Conservation (phyloP, 306 rosid genomes). For the Carpinus viminea region DNA sequence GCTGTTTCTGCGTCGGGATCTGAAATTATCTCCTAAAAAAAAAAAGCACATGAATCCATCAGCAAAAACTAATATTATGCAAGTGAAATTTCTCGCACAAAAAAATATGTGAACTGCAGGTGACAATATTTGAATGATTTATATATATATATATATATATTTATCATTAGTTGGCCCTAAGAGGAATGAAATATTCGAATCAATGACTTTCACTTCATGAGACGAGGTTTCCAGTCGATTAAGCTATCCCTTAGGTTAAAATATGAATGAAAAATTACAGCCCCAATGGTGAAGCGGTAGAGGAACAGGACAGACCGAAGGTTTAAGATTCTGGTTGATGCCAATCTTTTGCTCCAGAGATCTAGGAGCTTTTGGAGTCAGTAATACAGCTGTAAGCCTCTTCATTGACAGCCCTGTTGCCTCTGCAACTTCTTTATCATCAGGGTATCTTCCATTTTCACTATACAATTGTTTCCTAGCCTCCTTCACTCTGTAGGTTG, state of each 20-base stretch:
- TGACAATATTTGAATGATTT: not conserved
- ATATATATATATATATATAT: too few species aligned
- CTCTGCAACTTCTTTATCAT: constrained; percentile 79
- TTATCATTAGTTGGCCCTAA: too few species aligned
- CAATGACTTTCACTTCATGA: too few species aligned
- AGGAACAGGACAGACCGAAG: constrained; percentile 62
- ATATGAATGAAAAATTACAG: too few species aligned
- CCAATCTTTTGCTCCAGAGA: constrained; percentile 91
- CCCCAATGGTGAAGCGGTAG: constrained; percentile 18
- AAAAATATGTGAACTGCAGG: not conserved
- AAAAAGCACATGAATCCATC: constrained; percentile 5
- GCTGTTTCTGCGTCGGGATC: constrained; percentile 73
- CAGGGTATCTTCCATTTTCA: constrained; percentile 80
- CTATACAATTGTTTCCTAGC: constrained; percentile 75
- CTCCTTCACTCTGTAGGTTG: constrained; percentile 83
- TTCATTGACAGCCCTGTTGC: constrained; percentile 92
- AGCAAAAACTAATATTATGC: constrained; percentile 29
- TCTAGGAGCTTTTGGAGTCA: constrained; percentile 94
- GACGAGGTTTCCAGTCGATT: too few species aligned
- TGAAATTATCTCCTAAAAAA: constrained; percentile 68
- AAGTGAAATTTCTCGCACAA: not conserved
- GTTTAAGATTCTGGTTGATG: constrained; percentile 83
- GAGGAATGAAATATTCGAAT: too few species aligned
- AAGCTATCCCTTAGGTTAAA: too few species aligned
- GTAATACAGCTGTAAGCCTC: constrained; percentile 73